Percentiles rank a stretch among this genome's conserved stretches.
These are phyloP conservation scores for Prunella vulgaris DNA, from an alignment of 257 asterid genomes.

Conservation along the genomic window DNA sequence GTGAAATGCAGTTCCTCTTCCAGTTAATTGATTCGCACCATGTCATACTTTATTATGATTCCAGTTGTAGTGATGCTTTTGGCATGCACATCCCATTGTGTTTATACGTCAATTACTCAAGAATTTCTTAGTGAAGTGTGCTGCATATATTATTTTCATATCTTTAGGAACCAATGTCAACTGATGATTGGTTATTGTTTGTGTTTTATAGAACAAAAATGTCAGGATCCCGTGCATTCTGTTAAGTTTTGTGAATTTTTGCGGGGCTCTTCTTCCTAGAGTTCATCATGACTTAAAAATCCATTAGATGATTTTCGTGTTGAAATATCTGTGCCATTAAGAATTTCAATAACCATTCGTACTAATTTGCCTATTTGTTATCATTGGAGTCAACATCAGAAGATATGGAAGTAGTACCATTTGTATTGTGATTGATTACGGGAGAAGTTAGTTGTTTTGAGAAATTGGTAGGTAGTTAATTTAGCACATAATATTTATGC, in stretches of 20 bases:
- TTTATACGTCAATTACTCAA: conserved; percentile 3
- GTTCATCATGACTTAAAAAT: background rate
- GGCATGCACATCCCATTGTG: background rate
- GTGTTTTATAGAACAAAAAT: conserved; percentile 2
- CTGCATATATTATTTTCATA: background rate
- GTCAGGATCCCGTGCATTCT: conserved; percentile 1
- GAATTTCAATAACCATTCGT: background rate
- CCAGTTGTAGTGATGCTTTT: conserved; percentile 1
- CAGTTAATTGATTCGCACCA: background rate
- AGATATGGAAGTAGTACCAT: background rate
- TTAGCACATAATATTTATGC: background rate
- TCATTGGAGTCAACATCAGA: conserved; percentile 8
- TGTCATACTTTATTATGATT: background rate
- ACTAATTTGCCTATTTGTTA: background rate
- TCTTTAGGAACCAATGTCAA: background rate
- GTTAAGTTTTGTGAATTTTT: background rate
- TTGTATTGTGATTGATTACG: conserved; percentile 4
- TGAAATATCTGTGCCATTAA: background rate
- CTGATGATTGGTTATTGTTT: background rate
- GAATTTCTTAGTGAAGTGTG: background rate
- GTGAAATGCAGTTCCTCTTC: background rate
- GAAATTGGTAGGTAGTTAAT: background rate
- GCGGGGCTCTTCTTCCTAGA: background rate
- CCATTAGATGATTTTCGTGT: background rate
- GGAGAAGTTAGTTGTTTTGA: background rate